phyloP scores from a whole-genome alignment of 306 rosid genomes.

The Quercus mongolica region DNA sequence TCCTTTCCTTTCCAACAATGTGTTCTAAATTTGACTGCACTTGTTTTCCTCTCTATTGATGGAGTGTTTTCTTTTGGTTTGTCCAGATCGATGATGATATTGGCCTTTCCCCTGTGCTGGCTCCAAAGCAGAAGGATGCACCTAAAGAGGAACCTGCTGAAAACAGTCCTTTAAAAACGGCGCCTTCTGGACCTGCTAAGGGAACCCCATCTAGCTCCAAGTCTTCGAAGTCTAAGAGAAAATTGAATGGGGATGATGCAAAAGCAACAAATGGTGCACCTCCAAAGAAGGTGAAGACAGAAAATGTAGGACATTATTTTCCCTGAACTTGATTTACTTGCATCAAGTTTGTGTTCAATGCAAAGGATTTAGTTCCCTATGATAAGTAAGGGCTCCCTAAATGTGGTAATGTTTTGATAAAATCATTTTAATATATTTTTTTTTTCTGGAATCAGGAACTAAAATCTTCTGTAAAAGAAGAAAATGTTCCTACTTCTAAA shows the following conservation, averaged over 20 bases:
- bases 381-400: neutral
- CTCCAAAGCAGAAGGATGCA: slow-evolving; percentile 77
- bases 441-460: slow-evolving; percentile 50
- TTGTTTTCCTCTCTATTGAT: slow-evolving; percentile 15
- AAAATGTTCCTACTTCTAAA: slow-evolving; percentile 46
- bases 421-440: neutral
- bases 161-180: slow-evolving; percentile 67
- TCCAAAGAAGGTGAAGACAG: slow-evolving; percentile 85
- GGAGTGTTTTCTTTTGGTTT: slow-evolving; percentile 15
- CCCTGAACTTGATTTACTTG: slow-evolving; percentile 10
- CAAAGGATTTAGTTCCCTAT: neutral
- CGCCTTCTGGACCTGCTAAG: slow-evolving; percentile 50
- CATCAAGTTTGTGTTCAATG: neutral
- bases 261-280: slow-evolving; percentile 58
- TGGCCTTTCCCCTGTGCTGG: slow-evolving; percentile 38
- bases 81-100: slow-evolving; percentile 73
- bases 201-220: slow-evolving; percentile 69
- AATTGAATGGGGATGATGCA: slow-evolving; percentile 59
- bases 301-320: slow-evolving; percentile 54
- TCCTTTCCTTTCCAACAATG: neutral
- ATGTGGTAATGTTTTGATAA: neutral
- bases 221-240: slow-evolving; percentile 80
- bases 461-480: slow-evolving; percentile 56
- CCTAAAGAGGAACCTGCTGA: slow-evolving; percentile 83
- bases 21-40: neutral